A percentile compares a stretch with the other conserved stretches of the same genome.
These are phyloP conservation scores for Rhodotorula diobovata DNA, from an alignment of 768 basidiomycete genomes.

Conservation along the genomic window DNA sequence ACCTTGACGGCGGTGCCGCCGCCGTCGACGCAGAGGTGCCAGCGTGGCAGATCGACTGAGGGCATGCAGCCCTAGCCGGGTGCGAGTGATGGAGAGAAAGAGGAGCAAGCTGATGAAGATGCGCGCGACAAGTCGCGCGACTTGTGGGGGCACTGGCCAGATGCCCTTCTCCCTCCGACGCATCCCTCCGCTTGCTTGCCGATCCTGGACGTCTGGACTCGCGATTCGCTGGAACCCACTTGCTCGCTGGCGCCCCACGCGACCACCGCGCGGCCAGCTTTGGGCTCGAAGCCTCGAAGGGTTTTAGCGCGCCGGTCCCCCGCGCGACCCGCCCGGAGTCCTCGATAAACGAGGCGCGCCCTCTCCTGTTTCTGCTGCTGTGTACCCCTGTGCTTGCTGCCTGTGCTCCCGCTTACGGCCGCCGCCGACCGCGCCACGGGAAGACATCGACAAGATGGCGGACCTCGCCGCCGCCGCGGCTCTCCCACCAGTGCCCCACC, in stretches of 20 bases:
- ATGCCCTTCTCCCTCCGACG: neutral
- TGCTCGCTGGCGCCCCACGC: neutral
- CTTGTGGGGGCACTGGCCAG: neutral
- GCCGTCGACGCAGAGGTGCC: slow-evolving; percentile 45
- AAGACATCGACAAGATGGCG: no score
- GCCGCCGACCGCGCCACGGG: no score
- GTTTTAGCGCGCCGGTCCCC: neutral
- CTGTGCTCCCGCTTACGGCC: neutral
- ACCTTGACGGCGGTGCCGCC: slow-evolving; percentile 45
- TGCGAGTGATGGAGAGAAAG: neutral
- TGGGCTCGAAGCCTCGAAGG: neutral
- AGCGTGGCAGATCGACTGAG: neutral
- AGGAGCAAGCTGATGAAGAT: neutral
- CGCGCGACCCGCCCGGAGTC: neutral
- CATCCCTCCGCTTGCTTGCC: neutral
- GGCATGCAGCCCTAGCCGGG: neutral
- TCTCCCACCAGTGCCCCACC: slow-evolving; percentile 16
- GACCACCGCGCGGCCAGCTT: neutral
- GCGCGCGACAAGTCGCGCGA: no score
- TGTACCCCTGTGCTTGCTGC: no score
- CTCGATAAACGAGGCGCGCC: neutral
- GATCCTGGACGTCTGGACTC: neutral
- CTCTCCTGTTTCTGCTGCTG: neutral
- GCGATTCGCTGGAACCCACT: no score
- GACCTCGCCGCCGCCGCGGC: neutral